Conservation (phyloP, 495 filamentous ascomycete genomes). For the Astrothelium macrocarpum region DNA sequence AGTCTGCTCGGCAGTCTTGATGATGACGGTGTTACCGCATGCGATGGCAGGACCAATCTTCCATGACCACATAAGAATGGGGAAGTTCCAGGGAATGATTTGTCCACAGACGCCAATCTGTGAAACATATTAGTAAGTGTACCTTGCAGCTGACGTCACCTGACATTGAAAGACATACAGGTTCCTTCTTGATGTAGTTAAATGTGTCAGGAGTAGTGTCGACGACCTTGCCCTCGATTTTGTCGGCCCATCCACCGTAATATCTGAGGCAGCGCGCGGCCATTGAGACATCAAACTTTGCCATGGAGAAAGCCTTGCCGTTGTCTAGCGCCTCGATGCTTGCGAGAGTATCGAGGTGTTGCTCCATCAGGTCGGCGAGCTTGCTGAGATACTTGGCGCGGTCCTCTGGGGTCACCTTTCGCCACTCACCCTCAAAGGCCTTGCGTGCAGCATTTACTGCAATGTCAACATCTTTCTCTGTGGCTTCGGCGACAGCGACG, state of each 20-base stretch:
- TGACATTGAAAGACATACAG: constrained; percentile 75
- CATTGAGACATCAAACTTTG: constrained; percentile 66
- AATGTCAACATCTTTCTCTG: constrained; percentile 81
- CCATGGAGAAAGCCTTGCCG: constrained; percentile 69
- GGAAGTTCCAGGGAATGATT: constrained; percentile 54
- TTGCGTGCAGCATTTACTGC: constrained; percentile 78
- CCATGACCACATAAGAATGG: constrained; percentile 72
- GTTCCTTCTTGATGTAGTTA: constrained; percentile 83
- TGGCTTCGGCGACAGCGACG: constrained; percentile 73
- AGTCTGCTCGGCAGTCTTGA: constrained; percentile 92
- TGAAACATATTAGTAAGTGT: no score
- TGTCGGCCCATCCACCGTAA: constrained; percentile 89
- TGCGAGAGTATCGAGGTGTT: constrained; percentile 67
- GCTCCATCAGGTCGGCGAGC: constrained; percentile 62
- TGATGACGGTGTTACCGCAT: constrained; percentile 77
- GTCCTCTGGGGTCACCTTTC: constrained; percentile 59
- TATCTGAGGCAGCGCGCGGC: constrained; percentile 65
- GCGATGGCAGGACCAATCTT: constrained; percentile 86
- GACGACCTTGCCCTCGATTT: constrained; percentile 83
- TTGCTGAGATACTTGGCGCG: constrained; percentile 60
- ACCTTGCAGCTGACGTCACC: no score
- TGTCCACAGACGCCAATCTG: constrained; percentile 91
- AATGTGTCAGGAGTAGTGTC: constrained; percentile 70
- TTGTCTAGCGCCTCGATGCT: constrained; percentile 96
- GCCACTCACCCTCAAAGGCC: constrained; percentile 80